These are phyloP conservation scores for Eucalyptus curtisii DNA, from an alignment of 345 rosid species.

Conservation along the genomic window DNA sequence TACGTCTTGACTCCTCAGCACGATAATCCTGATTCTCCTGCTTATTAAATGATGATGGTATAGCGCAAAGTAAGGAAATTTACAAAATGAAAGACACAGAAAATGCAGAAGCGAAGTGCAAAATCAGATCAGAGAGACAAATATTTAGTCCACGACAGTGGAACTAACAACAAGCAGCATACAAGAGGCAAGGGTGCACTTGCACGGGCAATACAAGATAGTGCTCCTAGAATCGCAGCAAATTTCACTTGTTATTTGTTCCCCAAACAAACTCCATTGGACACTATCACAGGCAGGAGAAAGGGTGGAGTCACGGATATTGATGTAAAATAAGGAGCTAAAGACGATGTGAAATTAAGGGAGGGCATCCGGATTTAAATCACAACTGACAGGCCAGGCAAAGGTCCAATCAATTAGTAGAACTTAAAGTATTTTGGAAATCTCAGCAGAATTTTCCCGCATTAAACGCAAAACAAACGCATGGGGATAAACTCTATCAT, in stretches of 20 bases:
- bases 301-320: background rate
- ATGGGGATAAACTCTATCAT: background rate
- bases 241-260: background rate
- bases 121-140: background rate
- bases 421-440: background rate
- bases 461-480: background rate
- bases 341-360: background rate
- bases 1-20: constrained; percentile 90
- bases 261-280: background rate
- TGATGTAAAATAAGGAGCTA: background rate
- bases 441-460: background rate
- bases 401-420: background rate
- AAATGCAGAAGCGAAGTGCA: background rate
- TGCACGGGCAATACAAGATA: background rate
- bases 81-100: background rate
- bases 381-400: background rate
- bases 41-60: background rate
- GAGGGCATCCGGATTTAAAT: background rate
- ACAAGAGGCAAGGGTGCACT: background rate
- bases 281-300: background rate
- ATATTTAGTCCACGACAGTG: background rate
- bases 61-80: background rate
- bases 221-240: background rate
- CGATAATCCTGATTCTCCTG: constrained; percentile 53
- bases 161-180: background rate